A percentile compares a stretch with the other conserved stretches of the same genome.
phyloP scores from a whole-genome alignment of 768 basidiomycete genomes.

The Amanita brunnescens region DNA sequence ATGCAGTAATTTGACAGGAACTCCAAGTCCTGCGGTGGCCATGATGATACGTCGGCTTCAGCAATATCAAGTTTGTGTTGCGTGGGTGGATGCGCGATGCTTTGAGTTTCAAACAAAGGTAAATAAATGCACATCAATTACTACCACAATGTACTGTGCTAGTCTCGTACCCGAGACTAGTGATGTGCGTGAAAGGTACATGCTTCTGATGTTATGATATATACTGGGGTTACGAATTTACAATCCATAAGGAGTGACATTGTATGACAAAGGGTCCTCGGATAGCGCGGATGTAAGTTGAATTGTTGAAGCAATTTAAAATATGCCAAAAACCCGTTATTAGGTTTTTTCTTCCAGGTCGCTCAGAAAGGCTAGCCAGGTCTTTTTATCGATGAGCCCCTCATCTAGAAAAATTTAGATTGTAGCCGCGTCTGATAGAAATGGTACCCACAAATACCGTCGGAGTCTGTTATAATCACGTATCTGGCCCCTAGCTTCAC shows the following conservation, averaged over 20 bases:
- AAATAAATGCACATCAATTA: constrained; percentile 14
- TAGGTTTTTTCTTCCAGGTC: constrained; percentile 55
- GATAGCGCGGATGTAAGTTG: neutral
- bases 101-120: constrained; percentile 12
- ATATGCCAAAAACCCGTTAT: neutral
- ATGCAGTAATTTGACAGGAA: constrained; percentile 94
- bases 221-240: no score
- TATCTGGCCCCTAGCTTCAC: constrained; percentile 90
- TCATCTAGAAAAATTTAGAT: constrained; percentile 42
- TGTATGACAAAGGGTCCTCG: neutral
- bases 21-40: constrained; percentile 68
- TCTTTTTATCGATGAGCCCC: constrained; percentile 91
- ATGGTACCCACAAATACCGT: constrained; percentile 63
- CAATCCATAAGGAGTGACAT: no score
- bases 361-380: constrained; percentile 82
- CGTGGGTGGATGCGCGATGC: neutral
- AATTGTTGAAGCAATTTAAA: neutral
- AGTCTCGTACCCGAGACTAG: no score
- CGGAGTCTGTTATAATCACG: constrained; percentile 72
- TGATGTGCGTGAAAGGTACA: no score
- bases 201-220: no score
- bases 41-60: constrained; percentile 23
- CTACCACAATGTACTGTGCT: no score
- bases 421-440: neutral
- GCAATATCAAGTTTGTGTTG: no score